These are phyloP conservation scores for Stephanodiscus triporus DNA, from an alignment of 108 stramenopile species.

Conservation along the genomic window DNA sequence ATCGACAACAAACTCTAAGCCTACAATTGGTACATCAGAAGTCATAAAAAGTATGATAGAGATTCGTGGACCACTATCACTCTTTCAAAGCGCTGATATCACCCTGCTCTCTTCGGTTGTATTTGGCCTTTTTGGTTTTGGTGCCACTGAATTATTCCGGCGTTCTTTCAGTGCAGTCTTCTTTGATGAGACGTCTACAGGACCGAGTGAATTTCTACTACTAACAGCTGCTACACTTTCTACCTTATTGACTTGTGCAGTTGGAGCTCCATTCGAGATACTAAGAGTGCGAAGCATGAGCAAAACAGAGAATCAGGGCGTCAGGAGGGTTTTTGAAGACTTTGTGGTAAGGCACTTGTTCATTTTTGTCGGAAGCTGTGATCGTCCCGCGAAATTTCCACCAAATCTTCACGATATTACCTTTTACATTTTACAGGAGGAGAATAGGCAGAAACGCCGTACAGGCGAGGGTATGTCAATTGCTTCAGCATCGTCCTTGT, in stretches of 20 bases:
- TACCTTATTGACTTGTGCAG: constrained; percentile 64
- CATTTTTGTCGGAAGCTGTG: neutral
- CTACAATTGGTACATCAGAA: constrained; percentile 58
- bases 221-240: constrained; percentile 78
- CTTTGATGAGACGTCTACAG: constrained; percentile 52
- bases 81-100: constrained; percentile 91
- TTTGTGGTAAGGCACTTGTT: constrained; percentile 53
- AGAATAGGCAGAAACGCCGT: constrained; percentile 36
- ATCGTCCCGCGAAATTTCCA: neutral
- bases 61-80: constrained; percentile 64
- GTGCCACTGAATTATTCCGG: constrained; percentile 89
- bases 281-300: constrained; percentile 83
- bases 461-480: neutral
- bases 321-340: constrained; percentile 61
- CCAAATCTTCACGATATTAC: neutral
- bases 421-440: constrained; percentile 11
- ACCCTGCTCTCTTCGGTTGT: constrained; percentile 85
- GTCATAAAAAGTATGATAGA: constrained; percentile 63
- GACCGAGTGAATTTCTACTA: constrained; percentile 61
- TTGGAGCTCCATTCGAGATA: constrained; percentile 73
- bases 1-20: constrained; percentile 21
- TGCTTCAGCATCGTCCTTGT: neutral
- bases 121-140: constrained; percentile 90
- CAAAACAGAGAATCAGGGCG: constrained; percentile 52
- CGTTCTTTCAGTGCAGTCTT: constrained; percentile 75